These are phyloP conservation scores for Leptodontidium sp. DNA, from an alignment of 2,329 filamentous ascomycete genomes.

Conservation along the genomic window DNA sequence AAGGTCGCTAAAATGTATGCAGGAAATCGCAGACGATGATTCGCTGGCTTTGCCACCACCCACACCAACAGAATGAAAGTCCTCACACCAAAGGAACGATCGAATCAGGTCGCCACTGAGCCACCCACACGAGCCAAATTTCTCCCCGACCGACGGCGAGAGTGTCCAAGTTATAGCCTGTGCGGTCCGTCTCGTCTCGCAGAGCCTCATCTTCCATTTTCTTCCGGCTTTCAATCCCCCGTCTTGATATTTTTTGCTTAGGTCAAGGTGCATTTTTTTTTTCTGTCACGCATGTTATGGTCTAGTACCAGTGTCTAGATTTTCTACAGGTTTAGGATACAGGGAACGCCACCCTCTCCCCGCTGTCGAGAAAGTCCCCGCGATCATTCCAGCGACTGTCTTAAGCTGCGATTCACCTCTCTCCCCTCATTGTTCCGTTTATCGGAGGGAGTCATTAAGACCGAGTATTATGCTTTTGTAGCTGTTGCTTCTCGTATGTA, in stretches of 20 bases:
- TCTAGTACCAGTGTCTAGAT: constrained; percentile 2
- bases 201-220: constrained; percentile 22
- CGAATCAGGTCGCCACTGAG: constrained; percentile 17
- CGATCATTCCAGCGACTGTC: not conserved
- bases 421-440: not conserved
- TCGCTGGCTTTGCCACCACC: constrained; percentile 31
- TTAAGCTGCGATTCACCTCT: constrained; percentile 3
- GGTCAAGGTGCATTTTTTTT: constrained; percentile 3
- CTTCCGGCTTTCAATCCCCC: constrained; percentile 11
- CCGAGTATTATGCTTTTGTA: not conserved
- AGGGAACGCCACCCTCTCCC: constrained; percentile 3
- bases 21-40: constrained; percentile 37
- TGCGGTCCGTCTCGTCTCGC: not conserved
- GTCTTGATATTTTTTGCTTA: not conserved
- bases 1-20: constrained; percentile 40
- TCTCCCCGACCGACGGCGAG: not conserved
- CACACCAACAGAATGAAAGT: constrained; percentile 28
- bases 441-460: constrained; percentile 11
- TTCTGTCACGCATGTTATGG: not conserved
- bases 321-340: not conserved
- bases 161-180: constrained; percentile 17
- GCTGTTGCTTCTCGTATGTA: constrained; percentile 6
- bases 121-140: constrained; percentile 5
- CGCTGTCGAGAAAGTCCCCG: not conserved
- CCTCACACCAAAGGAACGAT: constrained; percentile 17